Percentiles rank a stretch among this genome's conserved stretches.
These are phyloP conservation scores for Colletotrichum zoysiae DNA, from an alignment of 2,329 filamentous ascomycete species.

Conservation along the genomic window DNA sequence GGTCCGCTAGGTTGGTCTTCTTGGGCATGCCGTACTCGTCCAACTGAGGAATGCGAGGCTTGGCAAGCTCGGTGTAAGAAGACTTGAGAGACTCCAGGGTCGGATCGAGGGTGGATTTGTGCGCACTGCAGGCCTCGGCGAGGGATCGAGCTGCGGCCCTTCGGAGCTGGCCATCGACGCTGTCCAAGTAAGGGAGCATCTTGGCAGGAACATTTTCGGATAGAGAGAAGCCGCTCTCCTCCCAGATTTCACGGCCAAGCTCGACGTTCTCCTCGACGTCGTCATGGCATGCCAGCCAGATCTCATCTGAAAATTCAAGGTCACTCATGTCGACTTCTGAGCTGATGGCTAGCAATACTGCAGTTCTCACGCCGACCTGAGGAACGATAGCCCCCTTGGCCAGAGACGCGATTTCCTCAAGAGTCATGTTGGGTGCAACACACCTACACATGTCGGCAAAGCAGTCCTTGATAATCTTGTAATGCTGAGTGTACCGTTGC, in stretches of 20 bases:
- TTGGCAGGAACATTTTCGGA: constrained; percentile 73
- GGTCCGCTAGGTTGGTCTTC: constrained; percentile 88
- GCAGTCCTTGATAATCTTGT: constrained; percentile 94
- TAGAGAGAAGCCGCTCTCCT: constrained; percentile 86
- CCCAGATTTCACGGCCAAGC: constrained; percentile 90
- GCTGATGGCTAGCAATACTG: constrained; percentile 89
- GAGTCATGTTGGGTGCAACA: constrained; percentile 83
- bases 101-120: constrained; percentile 70
- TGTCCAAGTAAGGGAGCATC: constrained; percentile 84
- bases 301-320: constrained; percentile 85
- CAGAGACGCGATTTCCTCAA: constrained; percentile 80
- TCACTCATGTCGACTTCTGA: constrained; percentile 93
- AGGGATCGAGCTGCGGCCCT: constrained; percentile 86
- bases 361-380: constrained; percentile 83
- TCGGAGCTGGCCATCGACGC: constrained; percentile 83
- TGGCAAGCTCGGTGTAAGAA: constrained; percentile 82
- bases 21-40: constrained; percentile 96
- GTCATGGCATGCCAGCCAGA: constrained; percentile 95
- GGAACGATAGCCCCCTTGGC: constrained; percentile 83
- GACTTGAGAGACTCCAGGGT: constrained; percentile 75
- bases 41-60: constrained; percentile 84
- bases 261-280: constrained; percentile 89
- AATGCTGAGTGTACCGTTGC: constrained; percentile 91
- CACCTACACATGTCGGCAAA: constrained; percentile 87
- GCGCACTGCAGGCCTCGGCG: constrained; percentile 76